Conservation (phyloP, 1,284 basidiomycete species). For the Cutaneotrichosporon sp. region DNA sequence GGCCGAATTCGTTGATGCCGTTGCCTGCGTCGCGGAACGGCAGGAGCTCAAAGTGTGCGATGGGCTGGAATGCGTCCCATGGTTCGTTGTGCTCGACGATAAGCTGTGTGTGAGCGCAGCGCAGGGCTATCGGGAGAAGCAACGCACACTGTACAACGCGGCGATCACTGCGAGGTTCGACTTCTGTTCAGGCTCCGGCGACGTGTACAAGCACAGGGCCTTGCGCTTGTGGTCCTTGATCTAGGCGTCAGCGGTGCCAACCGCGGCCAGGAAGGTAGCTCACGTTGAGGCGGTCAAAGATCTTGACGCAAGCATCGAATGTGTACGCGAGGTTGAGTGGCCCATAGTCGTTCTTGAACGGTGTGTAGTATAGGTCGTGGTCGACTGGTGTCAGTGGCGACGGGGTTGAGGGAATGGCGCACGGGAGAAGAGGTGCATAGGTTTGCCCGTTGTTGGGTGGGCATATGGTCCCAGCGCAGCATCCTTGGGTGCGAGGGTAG, state of each 20-base stretch:
- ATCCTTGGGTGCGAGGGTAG: slow-evolving; percentile 37
- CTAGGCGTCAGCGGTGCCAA: slow-evolving; percentile 49
- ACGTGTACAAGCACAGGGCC: slow-evolving; percentile 81
- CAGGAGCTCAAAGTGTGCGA: slow-evolving; percentile 86
- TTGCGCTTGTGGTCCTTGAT: slow-evolving; percentile 59
- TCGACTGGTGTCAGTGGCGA: slow-evolving; percentile 52
- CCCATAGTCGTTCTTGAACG: slow-evolving; percentile 93
- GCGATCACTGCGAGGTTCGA: slow-evolving; percentile 91
- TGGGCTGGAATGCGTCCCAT: slow-evolving; percentile 90
- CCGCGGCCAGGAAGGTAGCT: slow-evolving; percentile 29
- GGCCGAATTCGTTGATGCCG: slow-evolving; percentile 86
- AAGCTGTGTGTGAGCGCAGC: slow-evolving; percentile 61
- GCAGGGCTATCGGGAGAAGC: neutral
- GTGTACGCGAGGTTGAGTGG: slow-evolving; percentile 90
- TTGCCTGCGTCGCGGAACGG: slow-evolving; percentile 95
- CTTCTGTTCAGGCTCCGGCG: slow-evolving; percentile 77
- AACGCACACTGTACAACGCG: slow-evolving; percentile 66
- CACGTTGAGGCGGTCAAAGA: slow-evolving; percentile 84
- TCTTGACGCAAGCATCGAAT: slow-evolving; percentile 88
- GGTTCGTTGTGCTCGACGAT: slow-evolving; percentile 89
- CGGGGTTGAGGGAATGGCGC: slow-evolving; percentile 56
- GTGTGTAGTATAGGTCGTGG: slow-evolving; percentile 85
- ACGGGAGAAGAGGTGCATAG: slow-evolving; percentile 43
- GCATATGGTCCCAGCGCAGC: slow-evolving; percentile 32
- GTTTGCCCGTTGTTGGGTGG: slow-evolving; percentile 36